Evolutionary conservation across 2,329 filamentous ascomycete species (phyloP), one percentile per base, ranked within the genome.

Genomic region (Diplodia sapinea): DNA sequence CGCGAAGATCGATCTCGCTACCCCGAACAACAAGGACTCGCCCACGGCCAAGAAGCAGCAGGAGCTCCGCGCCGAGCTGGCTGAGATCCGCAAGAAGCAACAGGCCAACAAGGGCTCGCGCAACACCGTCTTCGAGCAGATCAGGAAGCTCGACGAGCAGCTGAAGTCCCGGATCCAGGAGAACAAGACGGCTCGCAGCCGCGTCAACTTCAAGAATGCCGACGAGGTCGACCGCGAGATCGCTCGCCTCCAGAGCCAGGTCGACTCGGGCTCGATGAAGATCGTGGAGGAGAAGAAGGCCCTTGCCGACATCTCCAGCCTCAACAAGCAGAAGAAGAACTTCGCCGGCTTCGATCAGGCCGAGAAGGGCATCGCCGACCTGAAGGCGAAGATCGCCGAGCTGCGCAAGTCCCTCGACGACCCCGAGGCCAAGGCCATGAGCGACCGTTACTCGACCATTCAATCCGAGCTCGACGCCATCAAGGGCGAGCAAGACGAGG

Each of bases 241-340:
- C 74, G 86, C 87, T 69, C 85, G 85, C 64, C 88, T 97, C 65
- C 92, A 97, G 72, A 90, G 90, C 80, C 87, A 94, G 78, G 93
- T 98, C 73, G 92, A 96, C 79, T 87, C 89, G 43, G 94, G 94
- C 71, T 91, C 87, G 78, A 94, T 99, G 91, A 96, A 94, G 83
- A 84, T 99, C 63, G 95, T 98, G 12, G 95, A 99, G 74, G 95
- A 98, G 87, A 96, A 93, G 86, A 98, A 97, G 87, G 89, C 92
- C 9, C 85, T 98, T 23, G 83, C 87, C 62, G 93, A 97, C 74
- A 90, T 97, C 74, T 91, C 91, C 59, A 90, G 83, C 78, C 83
- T 98, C 72, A 90, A 91, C 80, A 96, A 96, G 85, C 87, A 91
- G 76, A 92, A 92, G 83, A 98, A 97, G 88, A 91, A 88, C 81